Base-by-base conservation (phyloP, 192 early-diverging fungal species). In the Allomyces arbusculus region DNA sequence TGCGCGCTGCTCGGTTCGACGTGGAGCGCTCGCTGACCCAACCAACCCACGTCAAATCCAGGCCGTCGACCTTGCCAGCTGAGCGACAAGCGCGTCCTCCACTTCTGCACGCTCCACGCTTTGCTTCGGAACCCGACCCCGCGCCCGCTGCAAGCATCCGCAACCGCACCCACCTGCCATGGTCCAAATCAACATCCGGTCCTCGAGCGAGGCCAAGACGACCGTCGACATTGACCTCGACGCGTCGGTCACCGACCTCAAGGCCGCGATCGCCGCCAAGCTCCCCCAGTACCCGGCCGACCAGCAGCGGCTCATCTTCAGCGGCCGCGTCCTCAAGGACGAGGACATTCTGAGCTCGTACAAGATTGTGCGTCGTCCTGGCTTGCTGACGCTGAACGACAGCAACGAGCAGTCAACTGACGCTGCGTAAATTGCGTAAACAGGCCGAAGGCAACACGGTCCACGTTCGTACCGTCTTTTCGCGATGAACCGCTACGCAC, bases 301-400 rank as follows among this genome's bases (percentile, higher is more conserved):
- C 16, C 72, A 79, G 44, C 94, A 91, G 73, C 80, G 94, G 22
- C 81, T 98, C 61, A 98, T 98, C 68, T 98, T 86, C 72, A 84
- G 92, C 43, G 95, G 95, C 11, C 79, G 85, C 45, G 92, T 98
- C 61, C 83, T 98, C 62, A 98, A 98, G 75, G 93, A 98, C 72
- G 79, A 71, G 14, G 91, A 95, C 43, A 83, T 74, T 3, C 73
- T 98, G 23, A 69, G 73, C 2, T 71, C 70, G 10, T 94, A 93
- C 77, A 95, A 95, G 75, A 76, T 98, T 24, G 75, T 58, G 20
- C 20, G 44, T 23, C 11, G 28, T 4, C 8, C 44, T 6, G 74
- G 22, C 24, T 69, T 28, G 24, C 67, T 6, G 16, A 63, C 24
- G 26, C 70, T 16, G 65, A 73, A 10, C 22, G 63, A 22, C 23